Conservation (phyloP, 2,329 filamentous ascomycete genomes). For the Pyricularia pennisetigena region DNA sequence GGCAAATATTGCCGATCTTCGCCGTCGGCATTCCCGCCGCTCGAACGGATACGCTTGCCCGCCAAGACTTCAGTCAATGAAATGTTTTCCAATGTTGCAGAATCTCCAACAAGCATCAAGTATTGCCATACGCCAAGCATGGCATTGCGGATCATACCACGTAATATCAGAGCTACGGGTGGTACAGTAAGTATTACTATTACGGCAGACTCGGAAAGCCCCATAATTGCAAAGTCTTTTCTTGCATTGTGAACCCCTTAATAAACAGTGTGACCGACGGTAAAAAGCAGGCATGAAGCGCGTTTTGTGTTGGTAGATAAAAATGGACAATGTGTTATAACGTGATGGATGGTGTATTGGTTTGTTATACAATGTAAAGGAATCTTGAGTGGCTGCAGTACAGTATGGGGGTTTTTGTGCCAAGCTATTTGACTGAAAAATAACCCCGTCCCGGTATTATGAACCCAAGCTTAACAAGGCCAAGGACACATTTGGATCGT, state of each 20-base stretch:
- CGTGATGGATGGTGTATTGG: neutral
- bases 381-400: neutral
- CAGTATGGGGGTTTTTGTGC: too few species aligned
- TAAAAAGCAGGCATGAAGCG: neutral
- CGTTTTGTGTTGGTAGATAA: neutral
- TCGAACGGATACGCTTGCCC: neutral
- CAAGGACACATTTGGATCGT: too few species aligned
- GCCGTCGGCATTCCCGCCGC: neutral
- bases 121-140: neutral
- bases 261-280: neutral
- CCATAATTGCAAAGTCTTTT: neutral
- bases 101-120: neutral
- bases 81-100: neutral
- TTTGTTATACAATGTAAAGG: neutral
- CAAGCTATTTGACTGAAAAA: too few species aligned
- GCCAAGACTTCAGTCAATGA: neutral
- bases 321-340: neutral
- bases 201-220: too few species aligned
- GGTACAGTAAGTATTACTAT: too few species aligned
- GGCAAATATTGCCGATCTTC: neutral
- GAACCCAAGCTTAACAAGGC: too few species aligned
- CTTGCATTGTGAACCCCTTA: neutral
- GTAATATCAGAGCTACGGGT: neutral
- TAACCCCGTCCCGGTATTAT: too few species aligned
- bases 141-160: neutral